Conservation (phyloP, 1,284 basidiomycete genomes). For the Austroboletus novae-zelandiae region DNA sequence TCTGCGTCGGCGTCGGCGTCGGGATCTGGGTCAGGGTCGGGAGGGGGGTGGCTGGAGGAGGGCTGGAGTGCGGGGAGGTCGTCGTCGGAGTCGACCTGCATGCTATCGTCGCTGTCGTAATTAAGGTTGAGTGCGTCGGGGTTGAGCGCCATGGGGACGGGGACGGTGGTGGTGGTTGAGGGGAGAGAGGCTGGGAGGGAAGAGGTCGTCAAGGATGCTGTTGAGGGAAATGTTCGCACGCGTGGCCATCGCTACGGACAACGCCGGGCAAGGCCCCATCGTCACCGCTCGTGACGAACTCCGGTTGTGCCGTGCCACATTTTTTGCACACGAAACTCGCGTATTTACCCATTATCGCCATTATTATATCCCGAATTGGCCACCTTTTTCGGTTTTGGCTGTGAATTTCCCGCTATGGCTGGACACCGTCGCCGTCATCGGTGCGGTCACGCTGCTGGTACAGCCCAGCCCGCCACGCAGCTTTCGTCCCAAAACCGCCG, state of each 20-base stretch:
- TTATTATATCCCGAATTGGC: constrained; percentile 7
- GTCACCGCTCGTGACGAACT: constrained; percentile 55
- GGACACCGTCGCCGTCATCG: constrained; percentile 5
- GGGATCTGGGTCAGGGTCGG: constrained; percentile 29
- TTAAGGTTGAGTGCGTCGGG: constrained; percentile 37
- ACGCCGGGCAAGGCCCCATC: constrained; percentile 65
- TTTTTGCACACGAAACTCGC: constrained; percentile 29
- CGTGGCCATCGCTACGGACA: constrained; percentile 70
- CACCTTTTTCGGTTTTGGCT: constrained; percentile 1
- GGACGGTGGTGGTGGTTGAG: constrained; percentile 32
- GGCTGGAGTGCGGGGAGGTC: constrained; percentile 30
- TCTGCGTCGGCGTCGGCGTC: constrained; percentile 40
- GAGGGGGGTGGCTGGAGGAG: constrained; percentile 18
- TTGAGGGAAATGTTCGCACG: constrained; percentile 68
- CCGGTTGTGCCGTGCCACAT: constrained; percentile 36
- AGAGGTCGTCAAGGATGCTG: constrained; percentile 60
- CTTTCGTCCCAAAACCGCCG: constrained; percentile 7
- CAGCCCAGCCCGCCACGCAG: constrained; percentile 7
- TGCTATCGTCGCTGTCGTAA: constrained; percentile 41
- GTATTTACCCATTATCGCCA: constrained; percentile 18
- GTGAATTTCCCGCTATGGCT: constrained; percentile 16
- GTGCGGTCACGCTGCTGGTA: background rate
- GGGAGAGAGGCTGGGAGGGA: constrained; percentile 31
- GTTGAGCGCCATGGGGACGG: constrained; percentile 33
- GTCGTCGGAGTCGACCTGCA: constrained; percentile 47